A percentile compares a stretch with the other conserved stretches of the same genome.
Evolutionary conservation across 257 asterid genomes (phyloP).

Genomic region (Schizonepeta tenuifolia): DNA sequence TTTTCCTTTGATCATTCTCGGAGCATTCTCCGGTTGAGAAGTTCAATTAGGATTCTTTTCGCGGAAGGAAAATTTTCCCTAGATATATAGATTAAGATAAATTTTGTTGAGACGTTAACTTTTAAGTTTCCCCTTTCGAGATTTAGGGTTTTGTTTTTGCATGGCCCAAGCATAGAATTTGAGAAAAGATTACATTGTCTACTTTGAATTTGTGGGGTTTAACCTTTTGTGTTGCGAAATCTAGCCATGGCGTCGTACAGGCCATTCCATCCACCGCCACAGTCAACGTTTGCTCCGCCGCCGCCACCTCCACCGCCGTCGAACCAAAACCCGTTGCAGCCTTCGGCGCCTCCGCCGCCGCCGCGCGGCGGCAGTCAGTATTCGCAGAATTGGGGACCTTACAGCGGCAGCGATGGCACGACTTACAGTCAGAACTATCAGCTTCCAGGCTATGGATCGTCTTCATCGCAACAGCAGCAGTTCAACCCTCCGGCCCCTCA

Average conservation of each 20-base stretch:
- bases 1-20: background rate
- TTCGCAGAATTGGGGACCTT: constrained; percentile 53
- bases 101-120: constrained; percentile 3
- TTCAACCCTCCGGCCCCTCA: constrained; percentile 49
- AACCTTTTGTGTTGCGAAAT: constrained; percentile 22
- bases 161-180: constrained; percentile 17
- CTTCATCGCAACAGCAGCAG: constrained; percentile 45
- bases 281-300: constrained; percentile 51
- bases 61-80: background rate
- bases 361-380: constrained; percentile 46
- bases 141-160: constrained; percentile 34
- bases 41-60: constrained; percentile 5
- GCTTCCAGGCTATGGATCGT: constrained; percentile 48
- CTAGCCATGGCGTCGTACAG: constrained; percentile 81
- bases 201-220: constrained; percentile 1
- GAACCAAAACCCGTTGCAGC: constrained; percentile 57
- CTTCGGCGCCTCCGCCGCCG: constrained; percentile 51
- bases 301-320: constrained; percentile 68
- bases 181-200: background rate
- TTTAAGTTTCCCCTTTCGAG: constrained; percentile 11
- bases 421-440: constrained; percentile 50
- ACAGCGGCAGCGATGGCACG: constrained; percentile 42
- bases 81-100: background rate
- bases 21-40: constrained; percentile 14
- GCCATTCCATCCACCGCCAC: constrained; percentile 80